phyloP scores from a whole-genome alignment of 2,329 filamentous ascomycete species.

The Colletotrichum salicis region DNA sequence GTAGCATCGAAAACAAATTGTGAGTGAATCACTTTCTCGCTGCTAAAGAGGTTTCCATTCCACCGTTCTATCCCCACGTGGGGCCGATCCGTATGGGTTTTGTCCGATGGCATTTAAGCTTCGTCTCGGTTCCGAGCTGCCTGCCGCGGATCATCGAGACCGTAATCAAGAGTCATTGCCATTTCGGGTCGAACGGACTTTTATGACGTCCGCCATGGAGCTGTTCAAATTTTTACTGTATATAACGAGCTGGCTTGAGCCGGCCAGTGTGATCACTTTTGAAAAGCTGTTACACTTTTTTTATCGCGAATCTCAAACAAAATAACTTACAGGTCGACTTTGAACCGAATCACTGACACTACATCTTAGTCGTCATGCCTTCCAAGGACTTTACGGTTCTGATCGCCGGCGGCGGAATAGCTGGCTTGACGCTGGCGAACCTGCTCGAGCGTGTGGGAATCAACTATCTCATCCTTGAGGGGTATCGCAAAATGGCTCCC shows the following conservation, averaged over 20 bases:
- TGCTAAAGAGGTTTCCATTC: background rate
- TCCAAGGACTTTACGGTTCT: constrained; percentile 49
- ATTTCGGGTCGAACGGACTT: background rate
- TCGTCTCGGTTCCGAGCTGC: background rate
- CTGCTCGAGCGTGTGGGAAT: constrained; percentile 57
- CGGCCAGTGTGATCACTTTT: background rate
- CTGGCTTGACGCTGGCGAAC: constrained; percentile 49
- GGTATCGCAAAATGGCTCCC: constrained; percentile 52
- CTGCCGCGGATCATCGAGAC: background rate
- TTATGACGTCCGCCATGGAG: background rate
- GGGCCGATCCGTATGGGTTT: background rate
- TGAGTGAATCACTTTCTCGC: background rate
- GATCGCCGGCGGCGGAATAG: constrained; percentile 61
- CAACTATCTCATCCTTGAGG: constrained; percentile 61
- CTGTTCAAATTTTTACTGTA: background rate
- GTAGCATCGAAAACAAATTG: background rate
- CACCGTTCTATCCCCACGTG: background rate
- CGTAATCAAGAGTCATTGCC: background rate
- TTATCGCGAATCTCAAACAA: background rate
- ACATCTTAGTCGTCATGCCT: background rate
- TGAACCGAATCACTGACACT: background rate
- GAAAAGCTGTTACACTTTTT: background rate
- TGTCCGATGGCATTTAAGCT: background rate
- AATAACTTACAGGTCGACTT: background rate
- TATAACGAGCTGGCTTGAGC: background rate